Base-by-base conservation (phyloP, 768 basidiomycete species). In the Pisolithus tinctorius region DNA sequence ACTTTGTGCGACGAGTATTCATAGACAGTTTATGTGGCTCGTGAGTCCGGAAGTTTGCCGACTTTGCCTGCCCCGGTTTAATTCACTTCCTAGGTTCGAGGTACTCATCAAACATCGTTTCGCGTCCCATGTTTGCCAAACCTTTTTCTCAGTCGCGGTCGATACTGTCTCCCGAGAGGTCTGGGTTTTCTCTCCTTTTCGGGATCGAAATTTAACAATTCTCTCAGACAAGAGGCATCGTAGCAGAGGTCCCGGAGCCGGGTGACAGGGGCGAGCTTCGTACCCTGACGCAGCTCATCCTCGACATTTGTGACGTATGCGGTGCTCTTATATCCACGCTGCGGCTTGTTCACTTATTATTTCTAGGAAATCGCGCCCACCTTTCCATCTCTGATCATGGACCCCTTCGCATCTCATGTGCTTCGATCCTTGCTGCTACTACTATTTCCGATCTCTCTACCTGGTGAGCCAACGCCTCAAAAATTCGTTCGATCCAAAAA, bases 51-150 rank as follows among this genome's bases (percentile, higher is more conserved):
- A 50, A 29, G 10, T 16, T 50, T 52, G 30, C 23, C 17, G 8
- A 49, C 44, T 51, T 48, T 50, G 29, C 34, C 13, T 47, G 34
- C 42, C 36, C 52, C 55, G 6, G 34, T 45, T 36, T 47, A 50
- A 51, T 45, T 1, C 25, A 36, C 39, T 49, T 43, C 54, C 36
- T 52, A 86, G 89, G 6, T 87, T 82, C 56, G 81, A 81, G 52
- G 61, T 71, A 23, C 74, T 93, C 26, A 71, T 78, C 27, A 82
- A 76, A 61, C 88, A 98, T 61, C 80, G 93, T 27, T 98, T 96
- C 72, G 92, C 87, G 14, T 95, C 93, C 25, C 94, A 97, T 80
- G 94, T 96, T 6, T 88, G 88, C 59, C 93, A 97, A 66, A 97
- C 93, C 1, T 70, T 96, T 56, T 76, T 97, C 57, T 77, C 76